Conservation (phyloP, 352 stramenopile species). For the Phytophthora rubi region DNA sequence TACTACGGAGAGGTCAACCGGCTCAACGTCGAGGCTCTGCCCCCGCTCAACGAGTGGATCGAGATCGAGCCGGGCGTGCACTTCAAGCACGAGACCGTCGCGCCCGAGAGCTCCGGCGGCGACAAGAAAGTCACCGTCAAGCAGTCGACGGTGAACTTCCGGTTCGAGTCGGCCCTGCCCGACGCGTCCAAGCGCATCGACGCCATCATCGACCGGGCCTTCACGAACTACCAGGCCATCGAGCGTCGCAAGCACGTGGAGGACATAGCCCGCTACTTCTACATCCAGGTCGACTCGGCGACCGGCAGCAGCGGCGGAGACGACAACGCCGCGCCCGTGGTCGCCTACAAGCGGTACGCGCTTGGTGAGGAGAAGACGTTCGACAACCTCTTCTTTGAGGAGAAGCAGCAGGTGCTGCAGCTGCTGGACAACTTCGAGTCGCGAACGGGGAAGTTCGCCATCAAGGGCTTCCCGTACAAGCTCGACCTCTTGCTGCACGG, state of each 20-base stretch:
- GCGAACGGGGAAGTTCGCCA: constrained; percentile 80
- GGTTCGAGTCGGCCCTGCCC: constrained; percentile 30
- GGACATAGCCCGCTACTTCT: constrained; percentile 59
- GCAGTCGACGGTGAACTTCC: constrained; percentile 39
- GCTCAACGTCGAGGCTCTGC: constrained; percentile 48
- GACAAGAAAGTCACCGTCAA: constrained; percentile 34
- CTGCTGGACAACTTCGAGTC: constrained; percentile 76
- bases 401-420: constrained; percentile 75
- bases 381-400: constrained; percentile 84
- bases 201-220: constrained; percentile 45
- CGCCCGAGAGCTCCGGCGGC: constrained; percentile 23
- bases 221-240: constrained; percentile 44
- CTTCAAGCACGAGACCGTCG: constrained; percentile 55
- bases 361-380: constrained; percentile 89
- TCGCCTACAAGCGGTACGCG: constrained; percentile 72
- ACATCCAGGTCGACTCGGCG: constrained; percentile 36
- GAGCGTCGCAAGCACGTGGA: constrained; percentile 43
- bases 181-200: constrained; percentile 52
- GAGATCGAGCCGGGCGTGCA: constrained; percentile 45
- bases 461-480: constrained; percentile 90
- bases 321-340: constrained; percentile 7
- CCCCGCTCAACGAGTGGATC: constrained; percentile 53
- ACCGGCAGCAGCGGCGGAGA: constrained; percentile 10
- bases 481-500: constrained; percentile 83
- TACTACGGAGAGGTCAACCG: constrained; percentile 33